Base-by-base conservation (phyloP, 768 basidiomycete genomes). In the Myochromella boudieri region DNA sequence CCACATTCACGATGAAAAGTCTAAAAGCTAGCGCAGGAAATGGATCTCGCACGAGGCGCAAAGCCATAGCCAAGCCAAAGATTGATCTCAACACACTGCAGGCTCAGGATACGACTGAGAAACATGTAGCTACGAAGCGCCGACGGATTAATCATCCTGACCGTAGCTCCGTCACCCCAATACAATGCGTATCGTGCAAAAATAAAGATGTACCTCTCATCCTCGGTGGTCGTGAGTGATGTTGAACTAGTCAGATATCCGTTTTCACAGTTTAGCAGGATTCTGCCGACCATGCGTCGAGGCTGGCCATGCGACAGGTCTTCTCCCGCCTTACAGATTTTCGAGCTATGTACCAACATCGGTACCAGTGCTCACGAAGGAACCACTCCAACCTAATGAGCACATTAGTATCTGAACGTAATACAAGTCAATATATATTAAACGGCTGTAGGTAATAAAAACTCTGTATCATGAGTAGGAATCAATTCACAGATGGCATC, bases 131-230 rank as follows among this genome's bases (percentile, higher is more conserved):
- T 6, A 18, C 68, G 7, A 81, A 81, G 61, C 71, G 74, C 44
- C 74, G 64, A 49, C 71, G 69, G 29, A 52, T 64, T 26, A 36
- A 65, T 0, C 72, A 70, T 45, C 39, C 52, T 8, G 60, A 60
- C 33, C 51, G 55, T 6, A 49, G 27, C 2, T 12, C 36, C 22
- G 34, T 44, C 3, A 9, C 49, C 12, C 61, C 70, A 11, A 71
- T 78, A 8, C 67, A 70, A 25, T 90, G 87, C 52, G 65, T 74
- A 29, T 65, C 77, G 5, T 90, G 87, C 61, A 76, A 77, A 34
- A 75, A 79, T 60, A 78, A 75, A 12, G 84, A 86, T 57, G 87
- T 89, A 11, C 87, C 87, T 6, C 70, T 90, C n/a, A 78, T 88
- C 42, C 71, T 83, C 60, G 85, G 85, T 47, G 87, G 87, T 32